Evolutionary conservation across 176 grass and related monocot species (phyloP).

Genomic region (Hyparrhenia diplandra): DNA sequence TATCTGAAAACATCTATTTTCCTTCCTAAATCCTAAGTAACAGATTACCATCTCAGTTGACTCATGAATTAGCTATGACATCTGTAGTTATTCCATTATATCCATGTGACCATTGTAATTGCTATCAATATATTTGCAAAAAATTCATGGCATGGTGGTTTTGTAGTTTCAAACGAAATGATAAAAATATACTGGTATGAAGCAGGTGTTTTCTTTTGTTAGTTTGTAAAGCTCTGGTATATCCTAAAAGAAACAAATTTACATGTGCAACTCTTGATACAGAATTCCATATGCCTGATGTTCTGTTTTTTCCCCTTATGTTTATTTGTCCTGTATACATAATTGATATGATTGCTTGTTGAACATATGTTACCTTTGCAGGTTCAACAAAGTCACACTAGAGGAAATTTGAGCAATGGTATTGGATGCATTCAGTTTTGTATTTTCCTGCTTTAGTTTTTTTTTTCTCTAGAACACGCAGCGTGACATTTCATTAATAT

Average conservation of each 20-base stretch:
- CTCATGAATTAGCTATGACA: background rate
- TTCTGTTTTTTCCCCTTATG: background rate
- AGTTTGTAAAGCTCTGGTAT: background rate
- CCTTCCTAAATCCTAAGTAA: background rate
- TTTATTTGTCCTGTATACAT: background rate
- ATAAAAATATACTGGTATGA: background rate
- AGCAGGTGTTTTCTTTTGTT: background rate
- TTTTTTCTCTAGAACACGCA: background rate
- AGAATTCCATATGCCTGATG: background rate
- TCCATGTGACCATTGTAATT: background rate
- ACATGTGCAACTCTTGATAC: background rate
- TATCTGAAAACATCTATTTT: background rate
- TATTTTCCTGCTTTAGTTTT: conserved; percentile 2
- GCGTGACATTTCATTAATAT: background rate
- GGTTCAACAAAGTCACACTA: conserved; percentile 33
- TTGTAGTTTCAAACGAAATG: conserved; percentile 1
- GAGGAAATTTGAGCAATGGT: conserved; percentile 39
- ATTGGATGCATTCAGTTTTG: conserved; percentile 6
- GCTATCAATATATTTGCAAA: background rate
- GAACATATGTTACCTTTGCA: conserved; percentile 22
- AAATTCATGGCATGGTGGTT: background rate
- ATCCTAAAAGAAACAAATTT: background rate
- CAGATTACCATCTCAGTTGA: background rate
- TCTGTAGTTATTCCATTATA: background rate
- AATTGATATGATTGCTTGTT: conserved; percentile 11